A percentile compares a stretch with the other conserved stretches of the same genome.
These are phyloP conservation scores for Glonium stellatum DNA, from an alignment of 495 filamentous ascomycete species.

Conservation along the genomic window DNA sequence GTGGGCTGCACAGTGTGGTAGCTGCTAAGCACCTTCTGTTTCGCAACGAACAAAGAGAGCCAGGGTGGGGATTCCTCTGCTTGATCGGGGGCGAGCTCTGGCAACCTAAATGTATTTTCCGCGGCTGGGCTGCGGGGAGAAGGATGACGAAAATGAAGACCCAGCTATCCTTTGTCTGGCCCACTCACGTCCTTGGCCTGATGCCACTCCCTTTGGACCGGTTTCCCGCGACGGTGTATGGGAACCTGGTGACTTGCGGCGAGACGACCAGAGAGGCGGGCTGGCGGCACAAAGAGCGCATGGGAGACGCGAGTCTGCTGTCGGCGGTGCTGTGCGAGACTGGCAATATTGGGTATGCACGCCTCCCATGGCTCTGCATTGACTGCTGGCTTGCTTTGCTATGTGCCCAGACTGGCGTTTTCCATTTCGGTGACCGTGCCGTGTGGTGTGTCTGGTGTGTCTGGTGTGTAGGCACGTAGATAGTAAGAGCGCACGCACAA, in stretches of 20 bases:
- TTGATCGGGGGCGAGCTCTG: not conserved
- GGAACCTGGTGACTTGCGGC: not conserved
- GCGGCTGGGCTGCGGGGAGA: slow-evolving; percentile 3
- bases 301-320: not conserved
- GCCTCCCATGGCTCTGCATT: not conserved
- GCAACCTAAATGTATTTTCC: not conserved
- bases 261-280: not conserved
- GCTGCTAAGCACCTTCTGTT: not conserved
- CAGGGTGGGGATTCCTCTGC: not conserved
- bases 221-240: not conserved
- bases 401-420: not conserved
- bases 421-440: not conserved
- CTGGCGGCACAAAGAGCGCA: not conserved
- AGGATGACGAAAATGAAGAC: slow-evolving; percentile 4
- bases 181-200: not conserved
- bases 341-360: not conserved
- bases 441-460: too few species aligned
- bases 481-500: too few species aligned
- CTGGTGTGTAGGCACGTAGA: too few species aligned
- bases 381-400: not conserved
- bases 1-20: not conserved
- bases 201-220: slow-evolving; percentile 4
- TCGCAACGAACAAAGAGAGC: not conserved
- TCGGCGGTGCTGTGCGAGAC: not conserved
- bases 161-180: slow-evolving; percentile 1